Base-by-base conservation (phyloP, 1,284 basidiomycete species). In the Vanrija sp. region DNA sequence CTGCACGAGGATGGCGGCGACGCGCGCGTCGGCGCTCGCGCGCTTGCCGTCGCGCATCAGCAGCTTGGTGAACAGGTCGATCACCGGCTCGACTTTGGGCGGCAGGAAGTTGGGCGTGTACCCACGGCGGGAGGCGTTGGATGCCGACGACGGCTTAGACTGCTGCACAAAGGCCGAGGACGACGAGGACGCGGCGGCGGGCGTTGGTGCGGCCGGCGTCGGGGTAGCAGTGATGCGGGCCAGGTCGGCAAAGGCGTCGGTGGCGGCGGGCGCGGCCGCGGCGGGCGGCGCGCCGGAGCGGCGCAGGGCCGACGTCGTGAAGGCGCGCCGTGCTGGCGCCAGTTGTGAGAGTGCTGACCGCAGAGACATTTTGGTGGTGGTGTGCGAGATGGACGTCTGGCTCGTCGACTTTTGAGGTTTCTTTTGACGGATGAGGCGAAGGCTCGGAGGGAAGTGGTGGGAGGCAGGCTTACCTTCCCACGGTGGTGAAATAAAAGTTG, bases 61-160 rank as follows among this genome's bases (percentile, higher is more conserved):
- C 52, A 79, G 74, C 19, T 85, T 85, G 1, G 88, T 82, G 54
- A 92, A 78, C 65, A 88, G 84, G 55, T 83, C 81, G 7, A 93
- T 80, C 5, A 91, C 79, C 0, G 90, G 91, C 72, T 92, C 89
- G 51, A 83, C 80, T 12, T 81, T 80, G 8, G 88, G 86, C 3
- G 91, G 89, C 18, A 92, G 39, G 7, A 63, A 48, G 26, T 59
- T 51, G 0, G 65, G 66, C 15, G 52, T 29, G 60, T 74, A 76
- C 15, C 72, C 73, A 38, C 72, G 53, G 3, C n/a, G n/a, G n/a
- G n/a, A n/a, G n/a, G n/a, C n/a, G n/a, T n/a, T n/a, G n/a, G n/a
- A n/a, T n/a, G n/a, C n/a, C n/a, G n/a, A n/a, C n/a, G n/a, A n/a
- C n/a, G n/a, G 21, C 21, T 23, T 23, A 5, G 21, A 2, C 21